Conservation (phyloP, 352 stramenopile species). For the Pythium phragmitis region DNA sequence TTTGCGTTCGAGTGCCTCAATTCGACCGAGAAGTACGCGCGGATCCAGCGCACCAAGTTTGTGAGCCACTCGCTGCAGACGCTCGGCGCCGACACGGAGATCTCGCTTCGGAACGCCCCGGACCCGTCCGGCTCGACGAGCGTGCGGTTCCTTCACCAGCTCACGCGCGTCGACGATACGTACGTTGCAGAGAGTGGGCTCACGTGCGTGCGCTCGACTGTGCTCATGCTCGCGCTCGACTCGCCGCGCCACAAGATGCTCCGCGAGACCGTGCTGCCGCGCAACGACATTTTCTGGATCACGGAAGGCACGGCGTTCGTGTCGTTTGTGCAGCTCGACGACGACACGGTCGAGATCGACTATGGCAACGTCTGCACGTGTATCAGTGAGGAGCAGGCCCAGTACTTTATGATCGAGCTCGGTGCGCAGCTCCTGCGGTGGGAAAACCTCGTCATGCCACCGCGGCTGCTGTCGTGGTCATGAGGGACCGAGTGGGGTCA, state of each 20-base stretch:
- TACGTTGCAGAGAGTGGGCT: background rate
- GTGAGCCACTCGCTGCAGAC: constrained; percentile 23
- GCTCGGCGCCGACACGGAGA: background rate
- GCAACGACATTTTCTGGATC: constrained; percentile 25
- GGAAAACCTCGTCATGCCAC: constrained; percentile 26
- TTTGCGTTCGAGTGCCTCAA: constrained; percentile 15
- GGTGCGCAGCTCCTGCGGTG: constrained; percentile 23
- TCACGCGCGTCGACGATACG: constrained; percentile 16
- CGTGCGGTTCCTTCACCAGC: constrained; percentile 18
- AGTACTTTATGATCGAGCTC: constrained; percentile 30
- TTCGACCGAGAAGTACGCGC: constrained; percentile 16
- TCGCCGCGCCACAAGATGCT: constrained; percentile 20
- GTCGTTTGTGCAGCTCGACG: constrained; percentile 23
- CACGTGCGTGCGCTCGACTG: constrained; percentile 10
- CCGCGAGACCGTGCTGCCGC: constrained; percentile 17
- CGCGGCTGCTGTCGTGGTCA: constrained; percentile 12
- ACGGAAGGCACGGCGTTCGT: constrained; percentile 21
- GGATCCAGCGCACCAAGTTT: constrained; percentile 20
- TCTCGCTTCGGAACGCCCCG: constrained; percentile 21
- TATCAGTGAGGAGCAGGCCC: constrained; percentile 20
- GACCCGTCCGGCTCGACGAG: constrained; percentile 10
- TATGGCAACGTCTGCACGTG: constrained; percentile 23
- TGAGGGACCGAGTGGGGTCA: no score
- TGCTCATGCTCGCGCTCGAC: constrained; percentile 25
- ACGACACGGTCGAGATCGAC: constrained; percentile 22